Conservation (phyloP, 2,329 filamentous ascomycete genomes). For the Colletotrichum euphorbiae region DNA sequence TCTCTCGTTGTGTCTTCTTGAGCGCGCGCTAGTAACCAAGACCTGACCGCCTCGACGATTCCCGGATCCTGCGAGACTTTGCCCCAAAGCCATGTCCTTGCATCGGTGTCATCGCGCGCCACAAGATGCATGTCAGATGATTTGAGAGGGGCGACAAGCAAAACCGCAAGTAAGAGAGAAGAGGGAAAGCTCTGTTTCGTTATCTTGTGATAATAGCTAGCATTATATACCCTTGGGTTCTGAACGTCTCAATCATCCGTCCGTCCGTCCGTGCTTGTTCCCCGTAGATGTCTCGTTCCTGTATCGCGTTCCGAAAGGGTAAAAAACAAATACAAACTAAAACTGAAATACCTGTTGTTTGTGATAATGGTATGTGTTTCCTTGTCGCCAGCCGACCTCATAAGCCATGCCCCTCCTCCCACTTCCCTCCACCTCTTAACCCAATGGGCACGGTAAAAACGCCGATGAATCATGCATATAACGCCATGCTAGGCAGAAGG, state of each 20-base stretch:
- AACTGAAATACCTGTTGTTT: constrained; percentile 26
- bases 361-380: constrained; percentile 28
- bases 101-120: constrained; percentile 13
- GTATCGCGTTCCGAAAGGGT: constrained; percentile 10
- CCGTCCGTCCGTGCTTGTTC: constrained; percentile 18
- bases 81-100: constrained; percentile 31
- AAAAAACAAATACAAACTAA: constrained; percentile 20
- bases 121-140: constrained; percentile 28
- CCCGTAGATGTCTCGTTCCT: constrained; percentile 19
- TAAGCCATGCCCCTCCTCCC: constrained; percentile 19
- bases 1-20: neutral
- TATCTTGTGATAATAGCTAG: constrained; percentile 33
- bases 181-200: constrained; percentile 24
- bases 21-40: constrained; percentile 7
- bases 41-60: constrained; percentile 3
- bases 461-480: constrained; percentile 37
- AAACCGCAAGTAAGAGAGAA: neutral
- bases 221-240: constrained; percentile 31
- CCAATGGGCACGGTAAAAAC: constrained; percentile 26
- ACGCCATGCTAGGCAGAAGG: constrained; percentile 21
- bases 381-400: constrained; percentile 26
- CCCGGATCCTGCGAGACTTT: neutral
- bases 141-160: neutral
- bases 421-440: neutral
- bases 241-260: constrained; percentile 21